Conservation (phyloP, 129 eudicot species). For the Chrysanthemum seticuspe region DNA sequence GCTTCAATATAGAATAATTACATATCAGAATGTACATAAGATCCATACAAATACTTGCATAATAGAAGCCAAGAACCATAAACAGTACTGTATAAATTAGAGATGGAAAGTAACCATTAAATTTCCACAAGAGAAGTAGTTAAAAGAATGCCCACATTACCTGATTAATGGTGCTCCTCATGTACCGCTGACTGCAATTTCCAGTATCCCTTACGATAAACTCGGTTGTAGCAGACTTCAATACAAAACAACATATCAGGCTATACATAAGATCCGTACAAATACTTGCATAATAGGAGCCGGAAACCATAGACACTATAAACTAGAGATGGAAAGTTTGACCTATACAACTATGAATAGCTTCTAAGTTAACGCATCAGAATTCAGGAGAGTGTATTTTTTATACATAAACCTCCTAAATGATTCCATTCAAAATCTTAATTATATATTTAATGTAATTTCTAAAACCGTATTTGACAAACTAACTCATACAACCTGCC, state of each 20-base stretch:
- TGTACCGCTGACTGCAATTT: constrained; percentile 97
- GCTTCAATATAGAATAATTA: neutral
- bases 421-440: no score
- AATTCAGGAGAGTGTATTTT: no score
- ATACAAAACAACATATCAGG: constrained; percentile 16
- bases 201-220: constrained; percentile 91
- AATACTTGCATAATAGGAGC: constrained; percentile 9
- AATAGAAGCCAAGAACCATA: constrained; percentile 15
- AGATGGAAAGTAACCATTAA: neutral
- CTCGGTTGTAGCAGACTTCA: constrained; percentile 92
- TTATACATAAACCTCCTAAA: no score
- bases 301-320: neutral
- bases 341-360: neutral
- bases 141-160: constrained; percentile 23
- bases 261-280: neutral
- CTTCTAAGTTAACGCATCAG: neutral
- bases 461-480: neutral
- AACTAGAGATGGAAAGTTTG: neutral
- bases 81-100: neutral
- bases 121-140: neutral
- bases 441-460: neutral
- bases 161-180: constrained; percentile 94
- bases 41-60: constrained; percentile 1
- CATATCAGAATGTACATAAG: constrained; percentile 10
- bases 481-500: neutral